Evolutionary conservation across 1,284 basidiomycete genomes (phyloP), one percentile per base, ranked within the genome.

Genomic region (Trichosporon ovoides): DNA sequence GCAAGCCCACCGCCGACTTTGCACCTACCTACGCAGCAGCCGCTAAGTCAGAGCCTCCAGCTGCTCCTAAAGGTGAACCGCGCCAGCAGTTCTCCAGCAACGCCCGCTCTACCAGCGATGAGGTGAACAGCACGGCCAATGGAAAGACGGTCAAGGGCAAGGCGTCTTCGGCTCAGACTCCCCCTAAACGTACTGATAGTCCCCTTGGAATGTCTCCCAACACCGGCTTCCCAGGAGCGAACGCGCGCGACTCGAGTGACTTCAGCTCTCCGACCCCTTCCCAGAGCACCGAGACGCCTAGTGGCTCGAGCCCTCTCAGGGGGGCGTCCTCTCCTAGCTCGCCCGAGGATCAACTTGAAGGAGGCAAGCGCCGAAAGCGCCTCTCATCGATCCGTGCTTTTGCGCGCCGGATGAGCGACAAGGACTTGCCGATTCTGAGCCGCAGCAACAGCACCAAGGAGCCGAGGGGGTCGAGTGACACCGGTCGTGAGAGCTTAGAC

Each of bases 371-470:
- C 16, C 61, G 72, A 50, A 76, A 76, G 53, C 55, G 74, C 13
- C 59, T 76, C 38, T 68, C 63, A 55, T 68, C 65, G 1, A 66
- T 74, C 63, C 74, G 74, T 58, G 72, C 68, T 10, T 71, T 76
- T 52, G 72, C 73, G 5, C 62, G 74, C 37, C 57, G 74, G 20
- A 70, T 74, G 55, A 69, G 65, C 31, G 73, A 75, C 60, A 69
- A 72, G 53, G 65, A 66, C 9, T 12, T 52, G 68, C 49, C 49
- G 49, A 50, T 50, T 22, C 31, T 51, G 33, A 51, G 49, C 49
- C 49, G 49, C 33, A 36, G 49, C 49, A 36, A 33, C 49, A 51
- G 49, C 18, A 36, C 49, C 33, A 31, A 33, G 7, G 49, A 51
- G n/a, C 34, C 49, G 11, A n/a, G 49, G 6, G n/a, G 13, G 3